A percentile compares a stretch with the other conserved stretches of the same genome.
These are phyloP conservation scores for Phytophthora palmivora DNA, from an alignment of 352 stramenopile species.

Conservation along the genomic window DNA sequence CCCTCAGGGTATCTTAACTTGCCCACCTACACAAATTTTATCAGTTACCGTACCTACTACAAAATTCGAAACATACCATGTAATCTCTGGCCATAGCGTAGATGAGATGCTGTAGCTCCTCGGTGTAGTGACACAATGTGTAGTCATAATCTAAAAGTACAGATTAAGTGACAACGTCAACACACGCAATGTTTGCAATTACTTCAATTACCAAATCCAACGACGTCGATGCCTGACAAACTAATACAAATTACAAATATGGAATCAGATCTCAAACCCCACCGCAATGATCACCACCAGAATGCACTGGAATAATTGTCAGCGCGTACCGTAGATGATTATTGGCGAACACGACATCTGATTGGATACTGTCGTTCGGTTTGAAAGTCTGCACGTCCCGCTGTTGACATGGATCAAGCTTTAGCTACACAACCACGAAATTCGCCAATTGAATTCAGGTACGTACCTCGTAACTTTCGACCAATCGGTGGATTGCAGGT, in stretches of 20 bases:
- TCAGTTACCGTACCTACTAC: neutral
- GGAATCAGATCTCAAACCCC: too few species aligned
- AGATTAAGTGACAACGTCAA: neutral
- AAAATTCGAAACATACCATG: slow-evolving; percentile 55
- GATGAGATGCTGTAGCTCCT: slow-evolving; percentile 92
- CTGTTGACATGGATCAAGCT: slow-evolving; percentile 20
- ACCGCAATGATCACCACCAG: too few species aligned
- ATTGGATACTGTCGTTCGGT: slow-evolving; percentile 45
- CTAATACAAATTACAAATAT: too few species aligned
- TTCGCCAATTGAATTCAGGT: neutral
- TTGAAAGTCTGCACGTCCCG: slow-evolving; percentile 49
- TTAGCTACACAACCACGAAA: neutral
- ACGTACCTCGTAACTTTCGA: slow-evolving; percentile 57
- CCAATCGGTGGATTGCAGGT: slow-evolving; percentile 48
- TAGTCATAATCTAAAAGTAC: slow-evolving; percentile 96
- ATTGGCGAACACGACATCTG: slow-evolving; percentile 77
- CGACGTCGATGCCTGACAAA: slow-evolving; percentile 72
- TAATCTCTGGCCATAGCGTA: slow-evolving; percentile 92
- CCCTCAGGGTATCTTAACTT: slow-evolving; percentile 88
- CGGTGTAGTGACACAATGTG: slow-evolving; percentile 93
- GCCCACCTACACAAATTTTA: slow-evolving; percentile 42
- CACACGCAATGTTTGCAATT: slow-evolving; percentile 7
- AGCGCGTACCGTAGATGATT: slow-evolving; percentile 63
- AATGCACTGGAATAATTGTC: too few species aligned
- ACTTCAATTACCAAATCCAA: slow-evolving; percentile 81